Base-by-base conservation (phyloP, 2,329 filamentous ascomycete genomes). In the Epichloe amarillans region DNA sequence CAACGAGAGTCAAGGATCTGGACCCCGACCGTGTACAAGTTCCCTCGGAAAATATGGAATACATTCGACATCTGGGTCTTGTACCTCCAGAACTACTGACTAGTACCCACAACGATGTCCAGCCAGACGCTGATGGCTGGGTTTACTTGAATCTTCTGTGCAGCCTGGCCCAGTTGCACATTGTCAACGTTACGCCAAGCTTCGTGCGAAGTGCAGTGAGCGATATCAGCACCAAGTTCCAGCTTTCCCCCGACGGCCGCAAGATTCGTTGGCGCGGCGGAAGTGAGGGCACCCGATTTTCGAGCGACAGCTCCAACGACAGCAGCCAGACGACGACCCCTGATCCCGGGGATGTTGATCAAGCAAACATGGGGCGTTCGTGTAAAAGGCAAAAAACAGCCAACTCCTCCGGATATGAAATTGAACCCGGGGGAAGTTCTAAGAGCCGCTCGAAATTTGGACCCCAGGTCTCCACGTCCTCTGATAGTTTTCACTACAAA, bases 111-210 rank as follows among this genome's bases (percentile, higher is more conserved):
- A 59, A 69, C 2, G 73, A 80, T 48, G 76, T 80, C 11, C 73
- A 76, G 14, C 74, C 81, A 0, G 82, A 84, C 50, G 72, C 73
- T 0, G 81, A 88, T 26, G 86, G 86, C 4, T 93, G 87, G 87
- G 80, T 91, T 0, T 91, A 90, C 58, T 69, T 93, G 6, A 93
- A 93, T 57, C 68, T 94, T 1, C 72, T 94, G 1, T 82, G 83
- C 61, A 89, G 84, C 60, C 77, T 94, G 72, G 88, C 88, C 0
- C 88, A 94, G 65, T 69, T 94, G 17, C 88, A 94, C 59, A 91
- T 89, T 0, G 75, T 93, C 57, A 90, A 88, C 52, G 87, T 94
- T 1, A 89, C 88, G 0, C 75, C 83, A 0, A 80, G 84, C 30
- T 91, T 91, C 58, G 81, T 93, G 39, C 82, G 85, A 52, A 77